Percentiles rank a stretch among this genome's conserved stretches.
Conservation (phyloP, 2,329 filamentous ascomycete genomes). For the Pseudocercospora crystallina region DNA sequence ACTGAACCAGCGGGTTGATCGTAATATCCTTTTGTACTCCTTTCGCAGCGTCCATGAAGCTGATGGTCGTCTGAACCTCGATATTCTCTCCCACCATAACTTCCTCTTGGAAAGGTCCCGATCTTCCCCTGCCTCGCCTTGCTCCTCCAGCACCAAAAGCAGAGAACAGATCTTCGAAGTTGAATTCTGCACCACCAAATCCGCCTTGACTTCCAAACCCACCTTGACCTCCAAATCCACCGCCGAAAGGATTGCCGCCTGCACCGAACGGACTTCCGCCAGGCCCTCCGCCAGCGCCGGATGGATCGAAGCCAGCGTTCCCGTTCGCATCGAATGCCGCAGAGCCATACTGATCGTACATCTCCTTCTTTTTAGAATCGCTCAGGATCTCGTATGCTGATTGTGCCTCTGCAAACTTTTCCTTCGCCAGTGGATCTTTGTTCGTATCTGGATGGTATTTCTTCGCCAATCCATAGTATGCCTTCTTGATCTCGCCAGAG, state of each 20-base stretch:
- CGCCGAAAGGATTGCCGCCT: conserved; percentile 52
- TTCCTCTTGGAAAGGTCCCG: conserved; percentile 72
- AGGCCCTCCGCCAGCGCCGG: conserved; percentile 59
- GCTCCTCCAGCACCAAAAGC: conserved; percentile 72
- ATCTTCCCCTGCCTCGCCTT: conserved; percentile 45
- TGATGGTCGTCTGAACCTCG: conserved; percentile 88
- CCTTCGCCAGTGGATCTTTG: conserved; percentile 89
- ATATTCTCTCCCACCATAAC: conserved; percentile 93
- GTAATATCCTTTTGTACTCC: conserved; percentile 84
- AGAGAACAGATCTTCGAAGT: conserved; percentile 93
- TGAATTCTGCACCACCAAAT: conserved; percentile 64
- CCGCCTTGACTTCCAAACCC: conserved; percentile 41
- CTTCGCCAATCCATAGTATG: conserved; percentile 95
- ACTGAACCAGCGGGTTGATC: conserved; percentile 78
- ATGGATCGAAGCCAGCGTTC: conserved; percentile 70
- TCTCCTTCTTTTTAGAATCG: conserved; percentile 87
- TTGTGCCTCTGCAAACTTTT: conserved; percentile 91
- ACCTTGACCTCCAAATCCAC: conserved; percentile 40
- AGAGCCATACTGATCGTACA: conserved; percentile 86
- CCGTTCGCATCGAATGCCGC: conserved; percentile 67
- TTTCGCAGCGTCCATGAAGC: conserved; percentile 94
- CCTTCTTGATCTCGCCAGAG: conserved; percentile 89
- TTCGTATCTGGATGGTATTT: conserved; percentile 98
- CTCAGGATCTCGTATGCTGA: conserved; percentile 90
- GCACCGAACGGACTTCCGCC: conserved; percentile 65